phyloP scores from a whole-genome alignment of 1,284 basidiomycete genomes.

The Earliella scabrosa region DNA sequence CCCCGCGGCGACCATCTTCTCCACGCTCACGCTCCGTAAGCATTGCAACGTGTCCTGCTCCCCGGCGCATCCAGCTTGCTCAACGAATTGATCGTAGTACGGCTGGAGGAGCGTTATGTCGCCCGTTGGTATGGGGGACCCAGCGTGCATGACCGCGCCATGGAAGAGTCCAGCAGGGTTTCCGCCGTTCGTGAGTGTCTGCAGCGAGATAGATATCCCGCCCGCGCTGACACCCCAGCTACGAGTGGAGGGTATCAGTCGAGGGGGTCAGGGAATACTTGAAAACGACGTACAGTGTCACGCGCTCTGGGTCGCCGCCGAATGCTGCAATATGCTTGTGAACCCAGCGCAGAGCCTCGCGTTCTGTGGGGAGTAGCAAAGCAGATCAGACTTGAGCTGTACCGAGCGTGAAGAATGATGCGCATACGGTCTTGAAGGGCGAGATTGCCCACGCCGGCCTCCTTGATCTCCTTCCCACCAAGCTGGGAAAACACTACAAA shows the following conservation, averaged over 20 bases:
- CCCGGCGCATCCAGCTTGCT: slow-evolving; percentile 33
- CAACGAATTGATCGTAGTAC: slow-evolving; percentile 39
- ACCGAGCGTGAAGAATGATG: no score
- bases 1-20: slow-evolving; percentile 33
- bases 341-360: slow-evolving; percentile 37
- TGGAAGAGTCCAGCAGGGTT: slow-evolving; percentile 38
- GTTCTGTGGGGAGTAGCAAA: no score
- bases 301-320: slow-evolving; percentile 63
- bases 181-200: slow-evolving; percentile 37
- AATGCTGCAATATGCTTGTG: slow-evolving; percentile 66
- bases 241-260: no score
- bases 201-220: slow-evolving; percentile 37
- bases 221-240: slow-evolving; percentile 50
- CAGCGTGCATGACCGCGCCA: slow-evolving; percentile 42
- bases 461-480: slow-evolving; percentile 47
- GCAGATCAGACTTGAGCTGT: no score
- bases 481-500: neutral
- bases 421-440: slow-evolving; percentile 59
- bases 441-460: slow-evolving; percentile 56
- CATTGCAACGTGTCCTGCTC: slow-evolving; percentile 43
- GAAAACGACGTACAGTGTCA: slow-evolving; percentile 66
- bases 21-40: slow-evolving; percentile 37
- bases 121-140: slow-evolving; percentile 23
- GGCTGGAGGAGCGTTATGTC: slow-evolving; percentile 21
- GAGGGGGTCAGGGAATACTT: no score